Evolutionary conservation across 1,284 basidiomycete species (phyloP).

Genomic region (Somion occarium): DNA sequence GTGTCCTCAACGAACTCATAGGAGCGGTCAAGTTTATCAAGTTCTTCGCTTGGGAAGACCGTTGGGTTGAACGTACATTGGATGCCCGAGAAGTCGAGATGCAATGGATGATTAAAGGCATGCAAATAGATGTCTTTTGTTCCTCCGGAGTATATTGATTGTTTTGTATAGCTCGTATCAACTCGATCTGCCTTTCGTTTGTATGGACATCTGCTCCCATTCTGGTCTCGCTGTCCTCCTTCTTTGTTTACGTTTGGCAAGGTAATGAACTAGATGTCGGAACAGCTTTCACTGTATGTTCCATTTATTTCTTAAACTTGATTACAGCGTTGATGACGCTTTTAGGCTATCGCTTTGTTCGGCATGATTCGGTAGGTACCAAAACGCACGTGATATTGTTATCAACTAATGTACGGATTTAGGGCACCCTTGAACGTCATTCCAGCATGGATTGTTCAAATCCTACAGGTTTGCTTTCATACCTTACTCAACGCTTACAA

Average conservation of each 20-base stretch:
- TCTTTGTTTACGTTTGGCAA: constrained; percentile 54
- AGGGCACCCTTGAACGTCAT: constrained; percentile 65
- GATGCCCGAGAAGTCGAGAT: constrained; percentile 59
- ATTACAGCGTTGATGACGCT: background rate
- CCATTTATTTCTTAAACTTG: constrained; percentile 2
- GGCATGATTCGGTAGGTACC: constrained; percentile 61
- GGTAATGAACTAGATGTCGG: constrained; percentile 65
- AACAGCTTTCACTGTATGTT: constrained; percentile 64
- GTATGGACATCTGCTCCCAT: constrained; percentile 68
- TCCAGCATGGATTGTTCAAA: constrained; percentile 60
- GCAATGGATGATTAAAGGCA: constrained; percentile 67
- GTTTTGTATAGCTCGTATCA: constrained; percentile 47
- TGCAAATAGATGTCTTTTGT: constrained; percentile 13
- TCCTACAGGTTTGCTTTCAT: constrained; percentile 42
- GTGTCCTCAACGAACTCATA: constrained; percentile 82
- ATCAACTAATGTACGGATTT: too few species aligned
- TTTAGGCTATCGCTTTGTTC: constrained; percentile 65
- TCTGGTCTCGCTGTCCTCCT: constrained; percentile 64
- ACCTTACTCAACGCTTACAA: background rate
- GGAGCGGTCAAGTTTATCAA: constrained; percentile 81
- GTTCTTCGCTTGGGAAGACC: constrained; percentile 80
- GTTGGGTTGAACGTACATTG: constrained; percentile 62
- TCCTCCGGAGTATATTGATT: constrained; percentile 16
- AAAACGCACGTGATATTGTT: too few species aligned
- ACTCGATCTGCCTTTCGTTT: constrained; percentile 56